These are phyloP conservation scores for Pisolithus thermaeus DNA, from an alignment of 1,284 basidiomycete genomes.

Conservation along the genomic window DNA sequence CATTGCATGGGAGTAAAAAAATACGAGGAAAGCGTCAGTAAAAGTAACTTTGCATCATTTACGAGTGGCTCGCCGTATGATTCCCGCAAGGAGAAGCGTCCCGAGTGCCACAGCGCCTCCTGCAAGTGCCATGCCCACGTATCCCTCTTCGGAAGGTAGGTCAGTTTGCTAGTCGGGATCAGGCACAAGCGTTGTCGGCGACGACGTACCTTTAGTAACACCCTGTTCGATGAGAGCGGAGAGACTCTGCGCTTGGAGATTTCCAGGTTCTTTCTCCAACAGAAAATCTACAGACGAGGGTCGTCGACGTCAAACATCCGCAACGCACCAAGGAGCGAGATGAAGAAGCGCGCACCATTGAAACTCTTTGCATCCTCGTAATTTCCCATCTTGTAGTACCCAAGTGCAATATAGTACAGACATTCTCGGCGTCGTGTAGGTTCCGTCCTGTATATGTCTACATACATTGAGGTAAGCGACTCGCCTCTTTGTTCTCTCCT, in stretches of 20 bases:
- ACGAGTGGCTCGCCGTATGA: slow-evolving; percentile 80
- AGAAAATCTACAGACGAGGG: slow-evolving; percentile 58
- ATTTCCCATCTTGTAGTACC: slow-evolving; percentile 96
- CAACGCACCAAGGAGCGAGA: neutral
- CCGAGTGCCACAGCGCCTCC: slow-evolving; percentile 87
- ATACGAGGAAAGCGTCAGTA: slow-evolving; percentile 13
- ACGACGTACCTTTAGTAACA: slow-evolving; percentile 67
- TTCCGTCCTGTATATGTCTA: slow-evolving; percentile 91
- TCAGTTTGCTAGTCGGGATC: neutral
- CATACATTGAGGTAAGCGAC: slow-evolving; percentile 6
- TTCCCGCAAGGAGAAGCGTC: slow-evolving; percentile 73
- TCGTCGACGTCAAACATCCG: slow-evolving; percentile 1
- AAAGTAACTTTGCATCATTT: slow-evolving; percentile 40
- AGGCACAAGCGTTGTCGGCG: neutral
- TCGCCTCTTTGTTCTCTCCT: neutral
- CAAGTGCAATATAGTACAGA: slow-evolving; percentile 93
- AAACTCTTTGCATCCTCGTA: slow-evolving; percentile 92
- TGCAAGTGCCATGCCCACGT: slow-evolving; percentile 91
- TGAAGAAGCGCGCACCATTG: slow-evolving; percentile 63
- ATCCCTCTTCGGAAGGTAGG: slow-evolving; percentile 59
- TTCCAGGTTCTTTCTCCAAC: slow-evolving; percentile 89
- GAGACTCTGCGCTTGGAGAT: slow-evolving; percentile 90
- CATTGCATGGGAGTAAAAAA: neutral
- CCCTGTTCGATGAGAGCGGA: slow-evolving; percentile 82
- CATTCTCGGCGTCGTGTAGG: slow-evolving; percentile 90